Evolutionary conservation across 1,284 basidiomycete genomes (phyloP).

Genomic region (Xerocomus minutiporus): DNA sequence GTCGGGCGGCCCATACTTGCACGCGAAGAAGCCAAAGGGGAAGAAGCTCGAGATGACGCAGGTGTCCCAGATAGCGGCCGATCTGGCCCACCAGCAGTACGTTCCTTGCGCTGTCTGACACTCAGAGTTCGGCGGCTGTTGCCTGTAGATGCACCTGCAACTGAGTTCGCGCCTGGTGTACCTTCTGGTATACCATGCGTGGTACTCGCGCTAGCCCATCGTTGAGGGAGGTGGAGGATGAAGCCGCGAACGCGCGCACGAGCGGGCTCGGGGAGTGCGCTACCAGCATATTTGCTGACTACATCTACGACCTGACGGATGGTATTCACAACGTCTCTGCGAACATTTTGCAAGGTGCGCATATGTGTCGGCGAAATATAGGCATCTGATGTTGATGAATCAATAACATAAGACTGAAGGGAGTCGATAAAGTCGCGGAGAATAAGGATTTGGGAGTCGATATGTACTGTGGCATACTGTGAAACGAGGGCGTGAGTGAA

Average conservation of each 20-base stretch:
- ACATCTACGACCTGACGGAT: conserved; percentile 87
- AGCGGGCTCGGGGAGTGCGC: conserved; percentile 80
- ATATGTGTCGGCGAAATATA: conserved; percentile 52
- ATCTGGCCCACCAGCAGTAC: conserved; percentile 31
- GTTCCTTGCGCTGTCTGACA: conserved; percentile 26
- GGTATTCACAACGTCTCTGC: conserved; percentile 80
- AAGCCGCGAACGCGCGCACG: conserved; percentile 72
- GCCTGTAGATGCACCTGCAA: conserved; percentile 36
- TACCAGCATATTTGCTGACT: conserved; percentile 81
- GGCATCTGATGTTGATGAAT: conserved; percentile 28
- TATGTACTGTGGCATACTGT: conserved; percentile 85
- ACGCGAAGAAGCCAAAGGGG: conserved; percentile 27
- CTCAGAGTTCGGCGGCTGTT: conserved; percentile 17
- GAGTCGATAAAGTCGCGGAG: conserved; percentile 78
- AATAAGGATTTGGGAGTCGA: conserved; percentile 82
- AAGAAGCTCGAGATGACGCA: conserved; percentile 30
- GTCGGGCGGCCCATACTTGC: conserved; percentile 37
- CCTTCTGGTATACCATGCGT: conserved; percentile 24
- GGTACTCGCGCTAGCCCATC: conserved; percentile 54
- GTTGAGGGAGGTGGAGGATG: conserved; percentile 75
- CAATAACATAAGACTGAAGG: conserved; percentile 45
- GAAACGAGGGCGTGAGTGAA: conserved; percentile 24
- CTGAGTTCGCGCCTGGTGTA: conserved; percentile 27
- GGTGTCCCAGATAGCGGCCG: conserved; percentile 28
- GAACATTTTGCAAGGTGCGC: conserved; percentile 67